These are phyloP conservation scores for Dentiscutata heterogama DNA, from an alignment of 371 early-diverging fungal genomes.

Conservation along the genomic window DNA sequence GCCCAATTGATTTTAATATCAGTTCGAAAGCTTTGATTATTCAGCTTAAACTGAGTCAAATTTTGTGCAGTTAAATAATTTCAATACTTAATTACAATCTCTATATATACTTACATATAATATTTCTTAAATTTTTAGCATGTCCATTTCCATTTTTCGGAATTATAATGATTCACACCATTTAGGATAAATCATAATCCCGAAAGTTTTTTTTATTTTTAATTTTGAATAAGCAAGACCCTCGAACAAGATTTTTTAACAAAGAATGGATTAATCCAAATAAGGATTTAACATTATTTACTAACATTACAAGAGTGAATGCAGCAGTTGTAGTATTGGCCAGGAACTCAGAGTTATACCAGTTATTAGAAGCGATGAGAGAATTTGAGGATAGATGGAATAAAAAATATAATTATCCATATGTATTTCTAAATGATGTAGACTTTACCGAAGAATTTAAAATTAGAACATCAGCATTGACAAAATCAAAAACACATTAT, in stretches of 20 bases:
- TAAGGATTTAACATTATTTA: slow-evolving; percentile 26
- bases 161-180: too few relatives aligned
- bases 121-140: too few relatives aligned
- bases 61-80: too few relatives aligned
- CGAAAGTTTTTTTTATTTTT: too few relatives aligned
- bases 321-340: slow-evolving; percentile 75
- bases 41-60: too few relatives aligned
- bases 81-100: too few relatives aligned
- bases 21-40: too few relatives aligned
- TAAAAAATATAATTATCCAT: slow-evolving; percentile 84
- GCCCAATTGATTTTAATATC: too few relatives aligned
- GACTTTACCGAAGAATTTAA: slow-evolving; percentile 86
- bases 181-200: too few relatives aligned
- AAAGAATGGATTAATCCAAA: slow-evolving; percentile 28
- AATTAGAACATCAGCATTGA: slow-evolving; percentile 58
- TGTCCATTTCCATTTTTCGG: too few relatives aligned
- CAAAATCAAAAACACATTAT: slow-evolving; percentile 66
- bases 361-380: slow-evolving; percentile 71
- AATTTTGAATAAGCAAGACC: background rate
- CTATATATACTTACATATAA: too few relatives aligned
- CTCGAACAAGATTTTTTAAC: slow-evolving; percentile 8
- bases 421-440: slow-evolving; percentile 85
- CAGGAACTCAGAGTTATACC: slow-evolving; percentile 81
- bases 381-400: slow-evolving; percentile 89
- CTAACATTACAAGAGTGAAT: slow-evolving; percentile 58